Evolutionary conservation across 2,329 filamentous ascomycete genomes (phyloP), one percentile per base, ranked within the genome.

Genomic region (Fusarium siculi): DNA sequence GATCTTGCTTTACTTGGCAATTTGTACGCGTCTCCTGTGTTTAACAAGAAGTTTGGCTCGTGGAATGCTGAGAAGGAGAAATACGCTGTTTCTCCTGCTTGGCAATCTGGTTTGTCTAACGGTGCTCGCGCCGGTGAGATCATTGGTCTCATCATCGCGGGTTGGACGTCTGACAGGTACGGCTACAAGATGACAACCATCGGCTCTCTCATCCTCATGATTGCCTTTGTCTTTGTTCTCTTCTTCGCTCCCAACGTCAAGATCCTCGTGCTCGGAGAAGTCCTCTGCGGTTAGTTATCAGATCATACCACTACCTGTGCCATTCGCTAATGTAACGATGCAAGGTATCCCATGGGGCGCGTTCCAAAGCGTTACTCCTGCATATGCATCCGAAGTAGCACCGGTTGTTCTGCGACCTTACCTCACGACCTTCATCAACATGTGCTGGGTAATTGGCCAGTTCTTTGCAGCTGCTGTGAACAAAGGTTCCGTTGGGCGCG

Each of bases 401-500:
- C 84, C 84, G n/a, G 78, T 83, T 50, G 84, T 84, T 4, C 82
- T 89, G 5, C 81, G 87, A 7, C 84, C 85, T 0, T 88, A 88
- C 49, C 81, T 90, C 7, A 89, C 87, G 1, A 87, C 85, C 0
- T 88, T 86, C 59, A 86, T 87, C 75, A 90, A 89, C 70, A 83
- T 89, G 78, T 89, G 87, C 71, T 89, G 87, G 85, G 86, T 87
- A 7, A 85, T 89, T 53, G 88, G 88, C 2, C 87, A 89, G 68
- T 83, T 90, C 70, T 82, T 87, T 50, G 83, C 84, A 1, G 83
- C 84, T 1, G 85, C 84, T 0, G 85, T 88, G 18, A 83, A 86
- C 67, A 82, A 83, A 40, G 82, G 79, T 9, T 83, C 86, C 9
- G 76, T 85, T 14, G 68, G 76, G 28, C 78, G 81, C 4, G 69